A percentile compares a stretch with the other conserved stretches of the same genome.
Evolutionary conservation across 495 filamentous ascomycete species (phyloP).

Genomic region (Symbiotaphrina buchneri): DNA sequence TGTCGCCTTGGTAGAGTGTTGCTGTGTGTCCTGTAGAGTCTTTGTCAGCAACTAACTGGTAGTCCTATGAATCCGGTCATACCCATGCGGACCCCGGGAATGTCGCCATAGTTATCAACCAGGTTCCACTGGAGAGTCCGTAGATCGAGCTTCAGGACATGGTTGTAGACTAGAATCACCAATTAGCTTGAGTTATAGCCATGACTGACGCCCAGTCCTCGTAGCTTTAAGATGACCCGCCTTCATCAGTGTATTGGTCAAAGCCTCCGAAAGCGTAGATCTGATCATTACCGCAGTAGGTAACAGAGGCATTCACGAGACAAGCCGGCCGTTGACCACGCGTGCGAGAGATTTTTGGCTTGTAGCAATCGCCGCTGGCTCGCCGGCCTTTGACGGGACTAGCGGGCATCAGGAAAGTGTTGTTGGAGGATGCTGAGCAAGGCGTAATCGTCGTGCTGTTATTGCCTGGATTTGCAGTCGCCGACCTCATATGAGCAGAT

Average conservation of each 20-base stretch:
- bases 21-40: constrained; percentile 59
- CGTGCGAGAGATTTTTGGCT: constrained; percentile 57
- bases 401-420: constrained; percentile 69
- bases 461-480: neutral
- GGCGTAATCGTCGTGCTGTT: constrained; percentile 14
- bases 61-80: constrained; percentile 11
- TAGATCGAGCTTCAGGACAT: constrained; percentile 74
- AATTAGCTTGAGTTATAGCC: neutral
- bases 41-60: neutral
- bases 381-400: constrained; percentile 43
- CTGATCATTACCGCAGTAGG: constrained; percentile 83
- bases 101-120: constrained; percentile 96
- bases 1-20: constrained; percentile 82
- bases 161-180: constrained; percentile 88
- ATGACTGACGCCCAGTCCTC: neutral
- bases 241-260: constrained; percentile 94
- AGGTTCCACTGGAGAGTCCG: constrained; percentile 77
- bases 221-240: constrained; percentile 12
- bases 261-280: constrained; percentile 99
- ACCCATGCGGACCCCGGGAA: constrained; percentile 97
- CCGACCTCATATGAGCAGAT: no score
- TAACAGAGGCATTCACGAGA: constrained; percentile 92
- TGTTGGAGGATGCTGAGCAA: constrained; percentile 31
- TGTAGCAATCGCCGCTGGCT: constrained; percentile 42
- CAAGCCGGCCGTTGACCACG: constrained; percentile 77